These are phyloP conservation scores for Dryas integrifolia DNA, from an alignment of 331 rosid genomes.

Conservation along the genomic window DNA sequence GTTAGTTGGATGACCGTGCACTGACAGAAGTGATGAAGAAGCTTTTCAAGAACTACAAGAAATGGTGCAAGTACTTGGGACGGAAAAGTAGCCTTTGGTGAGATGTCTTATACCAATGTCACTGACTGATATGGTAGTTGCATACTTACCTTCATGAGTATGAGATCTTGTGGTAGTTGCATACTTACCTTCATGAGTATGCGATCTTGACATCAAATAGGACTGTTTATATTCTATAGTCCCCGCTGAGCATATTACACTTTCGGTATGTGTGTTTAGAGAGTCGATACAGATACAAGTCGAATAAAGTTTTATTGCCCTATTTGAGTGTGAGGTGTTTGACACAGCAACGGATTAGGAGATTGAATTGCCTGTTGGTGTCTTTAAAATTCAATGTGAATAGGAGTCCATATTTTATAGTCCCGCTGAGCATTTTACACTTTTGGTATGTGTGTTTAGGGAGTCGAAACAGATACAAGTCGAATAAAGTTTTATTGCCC, in stretches of 20 bases:
- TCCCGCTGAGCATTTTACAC: neutral
- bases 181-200: conserved; percentile 5
- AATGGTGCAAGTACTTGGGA: conserved; percentile 97
- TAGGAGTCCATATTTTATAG: neutral
- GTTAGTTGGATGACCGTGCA: conserved; percentile 92
- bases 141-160: conserved; percentile 2
- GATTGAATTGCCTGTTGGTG: neutral
- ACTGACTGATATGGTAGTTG: conserved; percentile 15
- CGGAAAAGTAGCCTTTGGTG: conserved; percentile 98
- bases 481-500: neutral
- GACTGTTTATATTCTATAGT: neutral
- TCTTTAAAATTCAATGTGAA: neutral
- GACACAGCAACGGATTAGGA: neutral
- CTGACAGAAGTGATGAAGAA: conserved; percentile 97
- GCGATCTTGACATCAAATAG: neutral
- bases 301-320: neutral
- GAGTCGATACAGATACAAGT: neutral
- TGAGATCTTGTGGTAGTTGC: neutral
- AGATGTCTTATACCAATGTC: conserved; percentile 27
- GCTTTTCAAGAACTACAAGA: conserved; percentile 93
- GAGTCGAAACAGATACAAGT: neutral
- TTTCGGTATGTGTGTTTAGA: neutral
- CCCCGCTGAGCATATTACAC: neutral
- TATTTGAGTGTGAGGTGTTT: neutral
- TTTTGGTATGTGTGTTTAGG: neutral